Evolutionary conservation across 192 early-diverging fungal species (phyloP), one percentile per base, ranked within the genome.

Genomic region (Dissophora globulifera): DNA sequence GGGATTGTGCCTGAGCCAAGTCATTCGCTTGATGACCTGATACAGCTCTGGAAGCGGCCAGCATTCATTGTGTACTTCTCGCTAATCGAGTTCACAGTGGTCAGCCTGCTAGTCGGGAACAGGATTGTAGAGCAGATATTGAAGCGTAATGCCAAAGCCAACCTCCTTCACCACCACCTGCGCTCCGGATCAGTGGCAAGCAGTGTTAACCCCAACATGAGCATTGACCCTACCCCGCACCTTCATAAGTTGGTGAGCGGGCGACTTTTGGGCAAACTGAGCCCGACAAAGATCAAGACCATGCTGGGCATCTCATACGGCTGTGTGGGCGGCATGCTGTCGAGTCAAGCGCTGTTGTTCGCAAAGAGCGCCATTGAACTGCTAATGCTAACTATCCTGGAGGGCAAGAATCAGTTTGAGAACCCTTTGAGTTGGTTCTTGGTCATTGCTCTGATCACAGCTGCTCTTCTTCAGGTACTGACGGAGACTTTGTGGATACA

Each of bases 301-400:
- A 41, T 83, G 20, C 83, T 85, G 0, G 89, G 89, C 20, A 79
- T 89, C 25, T 79, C 88, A 13, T 93, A 87, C 41, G 92, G 90
- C n/a, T 65, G 87, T 31, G 65, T 93, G 1, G 83, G 87, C 26
- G 92, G 90, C 17, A 89, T 89, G 50, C 82, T 93, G 22, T 89
- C 89, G 54, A 88, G 89, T 52, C 92, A 93, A 59, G 87, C 86
- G 5, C 67, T 93, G 54, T 62, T 93, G 52, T 90, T 92, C 72
- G 92, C 92, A 46, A 93, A 93, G 58, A 91, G 88, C 47, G 92
- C 91, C 3, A 84, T 92, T 17, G 92, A 91, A 23, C 78, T 93
- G 56, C 58, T 93, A n/a, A 68, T 89, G 4, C 66, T 92, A 27
- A 89, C 86, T 0, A 59, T 89, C 16, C 40, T 82, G 19, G 50